Conservation (phyloP, 169 alveolate species). For the Amoebophrya sp. region DNA sequence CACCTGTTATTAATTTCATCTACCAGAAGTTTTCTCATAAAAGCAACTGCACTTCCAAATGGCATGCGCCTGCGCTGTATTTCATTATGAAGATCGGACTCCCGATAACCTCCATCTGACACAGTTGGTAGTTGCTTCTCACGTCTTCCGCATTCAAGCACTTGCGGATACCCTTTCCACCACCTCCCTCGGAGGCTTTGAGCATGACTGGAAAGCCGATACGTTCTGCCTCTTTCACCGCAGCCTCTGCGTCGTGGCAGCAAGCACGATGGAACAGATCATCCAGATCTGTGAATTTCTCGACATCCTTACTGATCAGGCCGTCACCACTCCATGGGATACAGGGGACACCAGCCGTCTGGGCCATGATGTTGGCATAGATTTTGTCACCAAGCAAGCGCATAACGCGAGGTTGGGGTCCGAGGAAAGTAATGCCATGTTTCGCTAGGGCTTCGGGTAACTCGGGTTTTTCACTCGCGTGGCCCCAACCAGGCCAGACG, state of each 20-base stretch:
- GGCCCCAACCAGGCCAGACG: conserved; percentile 84
- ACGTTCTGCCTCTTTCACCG: conserved; percentile 64
- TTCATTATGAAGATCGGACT: conserved; percentile 62
- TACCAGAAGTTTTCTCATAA: no score
- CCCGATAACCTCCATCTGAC: conserved; percentile 31
- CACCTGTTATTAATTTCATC: no score
- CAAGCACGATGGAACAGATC: conserved; percentile 52
- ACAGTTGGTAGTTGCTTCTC: conserved; percentile 58
- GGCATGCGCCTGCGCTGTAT: conserved; percentile 56
- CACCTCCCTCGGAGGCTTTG: conserved; percentile 93
- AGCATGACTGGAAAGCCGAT: conserved; percentile 91
- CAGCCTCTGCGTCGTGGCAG: conserved; percentile 62
- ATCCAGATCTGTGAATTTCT: background rate
- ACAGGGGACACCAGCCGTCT: conserved; percentile 76
- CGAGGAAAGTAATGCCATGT: conserved; percentile 62
- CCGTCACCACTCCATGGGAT: conserved; percentile 83
- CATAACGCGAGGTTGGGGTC: conserved; percentile 69
- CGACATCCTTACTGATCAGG: conserved; percentile 39
- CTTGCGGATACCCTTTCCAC: conserved; percentile 89
- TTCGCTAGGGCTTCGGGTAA: conserved; percentile 59
- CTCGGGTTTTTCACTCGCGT: conserved; percentile 67
- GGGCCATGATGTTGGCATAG: conserved; percentile 83
- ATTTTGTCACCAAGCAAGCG: conserved; percentile 80
- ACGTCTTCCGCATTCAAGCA: conserved; percentile 57
- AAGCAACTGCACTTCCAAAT: conserved; percentile 76